Evolutionary conservation across 768 basidiomycete species (phyloP).

Genomic region (Lactarius indigo): DNA sequence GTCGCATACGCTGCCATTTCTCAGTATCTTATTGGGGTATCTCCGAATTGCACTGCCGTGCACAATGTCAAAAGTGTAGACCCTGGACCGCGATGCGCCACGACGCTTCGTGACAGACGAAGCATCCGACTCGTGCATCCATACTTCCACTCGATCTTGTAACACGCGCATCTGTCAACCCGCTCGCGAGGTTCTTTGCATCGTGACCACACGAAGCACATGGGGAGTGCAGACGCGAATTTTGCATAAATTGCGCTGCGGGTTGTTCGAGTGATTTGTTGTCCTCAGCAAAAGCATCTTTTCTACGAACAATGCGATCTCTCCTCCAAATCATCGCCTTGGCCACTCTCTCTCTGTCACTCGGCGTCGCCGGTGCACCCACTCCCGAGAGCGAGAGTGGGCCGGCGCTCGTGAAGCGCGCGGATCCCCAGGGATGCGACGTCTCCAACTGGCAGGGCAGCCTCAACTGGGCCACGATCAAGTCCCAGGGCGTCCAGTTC

Average conservation of each 20-base stretch:
- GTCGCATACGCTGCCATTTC: background rate
- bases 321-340: conserved; percentile 12
- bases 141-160: background rate
- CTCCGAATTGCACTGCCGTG: background rate
- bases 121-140: background rate
- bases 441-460: conserved; percentile 48
- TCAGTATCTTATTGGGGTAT: background rate
- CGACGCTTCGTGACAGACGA: background rate
- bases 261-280: background rate
- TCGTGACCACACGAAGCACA: background rate
- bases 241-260: background rate
- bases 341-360: conserved; percentile 20
- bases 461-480: conserved; percentile 52
- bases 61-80: background rate
- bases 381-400: background rate
- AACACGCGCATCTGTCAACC: background rate
- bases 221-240: background rate
- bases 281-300: background rate
- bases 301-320: background rate
- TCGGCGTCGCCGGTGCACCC: background rate
- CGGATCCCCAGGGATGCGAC: conserved; percentile 49
- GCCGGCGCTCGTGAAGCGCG: conserved; percentile 32
- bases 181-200: background rate
- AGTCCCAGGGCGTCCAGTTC: conserved; percentile 49
- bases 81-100: background rate